Percentiles rank a stretch among this genome's conserved stretches.
These are phyloP conservation scores for Lentinula edodes DNA, from an alignment of 768 basidiomycete genomes.

Conservation along the genomic window DNA sequence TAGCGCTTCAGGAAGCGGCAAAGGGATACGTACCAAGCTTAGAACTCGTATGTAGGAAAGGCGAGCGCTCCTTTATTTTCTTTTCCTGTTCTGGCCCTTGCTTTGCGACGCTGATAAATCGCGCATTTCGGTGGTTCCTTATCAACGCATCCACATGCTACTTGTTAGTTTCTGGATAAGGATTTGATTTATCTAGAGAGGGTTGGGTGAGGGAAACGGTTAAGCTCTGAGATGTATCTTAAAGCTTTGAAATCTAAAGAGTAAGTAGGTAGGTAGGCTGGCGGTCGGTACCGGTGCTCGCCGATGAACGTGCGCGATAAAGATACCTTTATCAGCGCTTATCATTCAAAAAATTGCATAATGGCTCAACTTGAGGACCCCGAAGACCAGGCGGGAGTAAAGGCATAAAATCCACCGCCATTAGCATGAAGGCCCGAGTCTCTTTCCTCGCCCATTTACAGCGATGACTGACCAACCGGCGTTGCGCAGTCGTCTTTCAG, in stretches of 20 bases:
- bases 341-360: neutral
- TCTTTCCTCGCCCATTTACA: neutral
- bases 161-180: neutral
- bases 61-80: too few relatives aligned
- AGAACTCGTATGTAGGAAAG: too few relatives aligned
- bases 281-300: too few relatives aligned
- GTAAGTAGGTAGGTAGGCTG: too few relatives aligned
- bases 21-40: too few relatives aligned
- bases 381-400: neutral
- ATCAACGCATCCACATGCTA: neutral
- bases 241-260: too few relatives aligned
- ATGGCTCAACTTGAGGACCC: neutral
- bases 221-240: too few relatives aligned
- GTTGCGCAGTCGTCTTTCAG: conserved; percentile 12
- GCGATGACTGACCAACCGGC: neutral
- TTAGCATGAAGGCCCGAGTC: neutral
- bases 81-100: too few relatives aligned
- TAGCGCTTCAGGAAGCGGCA: too few relatives aligned
- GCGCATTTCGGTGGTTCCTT: neutral
- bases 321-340: neutral
- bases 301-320: neutral
- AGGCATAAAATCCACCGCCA: neutral
- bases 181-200: neutral
- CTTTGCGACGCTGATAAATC: neutral
- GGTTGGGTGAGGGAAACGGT: too few relatives aligned